These are phyloP conservation scores for Dissoconium aciculare DNA, from an alignment of 2,329 filamentous ascomycete genomes.

Conservation along the genomic window DNA sequence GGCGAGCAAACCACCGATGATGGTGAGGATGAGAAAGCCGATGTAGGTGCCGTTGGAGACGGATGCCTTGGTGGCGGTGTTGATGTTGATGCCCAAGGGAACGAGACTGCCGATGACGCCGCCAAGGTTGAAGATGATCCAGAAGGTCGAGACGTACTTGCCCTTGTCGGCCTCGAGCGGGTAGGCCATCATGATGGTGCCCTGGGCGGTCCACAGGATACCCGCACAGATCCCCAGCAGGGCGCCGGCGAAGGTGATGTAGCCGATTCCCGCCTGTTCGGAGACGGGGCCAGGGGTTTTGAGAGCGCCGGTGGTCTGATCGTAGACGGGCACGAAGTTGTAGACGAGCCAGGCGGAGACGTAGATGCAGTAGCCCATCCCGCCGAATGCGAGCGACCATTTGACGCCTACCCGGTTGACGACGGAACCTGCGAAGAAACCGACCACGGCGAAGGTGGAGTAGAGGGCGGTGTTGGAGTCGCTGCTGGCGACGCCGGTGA, in stretches of 20 bases:
- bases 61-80: constrained; percentile 36
- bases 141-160: constrained; percentile 79
- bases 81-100: constrained; percentile 57
- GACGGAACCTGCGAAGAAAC: constrained; percentile 54
- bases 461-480: constrained; percentile 58
- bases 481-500: constrained; percentile 38
- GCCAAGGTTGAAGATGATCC: constrained; percentile 89
- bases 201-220: constrained; percentile 69
- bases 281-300: too few species aligned
- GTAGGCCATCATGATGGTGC: constrained; percentile 82
- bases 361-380: constrained; percentile 64
- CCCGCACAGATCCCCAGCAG: constrained; percentile 66
- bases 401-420: constrained; percentile 62
- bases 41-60: constrained; percentile 73
- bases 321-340: constrained; percentile 54
- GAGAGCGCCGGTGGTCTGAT: constrained; percentile 47
- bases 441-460: constrained; percentile 52
- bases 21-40: constrained; percentile 73
- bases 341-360: constrained; percentile 55
- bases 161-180: constrained; percentile 70
- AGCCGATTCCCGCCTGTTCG: constrained; percentile 27
- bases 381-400: constrained; percentile 53
- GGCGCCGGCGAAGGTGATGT: constrained; percentile 62
- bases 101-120: constrained; percentile 71
- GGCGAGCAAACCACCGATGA: constrained; percentile 53